Evolutionary conservation across 345 rosid genomes (phyloP).

Genomic region (Raphanus raphanistrum): DNA sequence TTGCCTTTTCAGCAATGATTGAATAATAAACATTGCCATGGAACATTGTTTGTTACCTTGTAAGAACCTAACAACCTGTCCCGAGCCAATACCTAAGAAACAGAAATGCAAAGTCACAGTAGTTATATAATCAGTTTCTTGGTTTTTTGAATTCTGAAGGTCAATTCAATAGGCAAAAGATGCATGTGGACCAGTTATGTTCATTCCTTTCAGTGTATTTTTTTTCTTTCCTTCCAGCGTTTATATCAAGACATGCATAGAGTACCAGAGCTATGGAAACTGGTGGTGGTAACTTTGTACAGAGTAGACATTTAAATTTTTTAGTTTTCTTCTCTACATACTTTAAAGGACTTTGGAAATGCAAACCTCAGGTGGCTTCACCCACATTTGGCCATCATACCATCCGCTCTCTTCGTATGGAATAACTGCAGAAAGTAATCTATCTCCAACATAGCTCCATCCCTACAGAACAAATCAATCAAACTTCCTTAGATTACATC

Average conservation of each 20-base stretch:
- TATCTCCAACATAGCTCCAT: constrained; percentile 96
- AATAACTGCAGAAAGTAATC: constrained; percentile 89
- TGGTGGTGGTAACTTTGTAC: not conserved
- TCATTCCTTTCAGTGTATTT: not conserved
- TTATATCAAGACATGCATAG: not conserved
- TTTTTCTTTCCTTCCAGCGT: no score
- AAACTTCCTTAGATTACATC: not conserved
- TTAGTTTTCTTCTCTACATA: no score
- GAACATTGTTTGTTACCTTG: constrained; percentile 60
- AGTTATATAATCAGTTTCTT: not conserved
- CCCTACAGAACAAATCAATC: constrained; percentile 48
- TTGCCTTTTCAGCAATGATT: not conserved
- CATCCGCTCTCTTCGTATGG: constrained; percentile 99
- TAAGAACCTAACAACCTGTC: constrained; percentile 89
- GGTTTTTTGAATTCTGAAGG: not conserved
- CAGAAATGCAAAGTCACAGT: not conserved
- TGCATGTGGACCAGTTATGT: not conserved
- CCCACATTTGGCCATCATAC: constrained; percentile 99
- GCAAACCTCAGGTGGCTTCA: constrained; percentile 89
- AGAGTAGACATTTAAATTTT: not conserved
- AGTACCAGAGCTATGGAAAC: not conserved
- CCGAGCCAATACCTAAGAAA: constrained; percentile 79
- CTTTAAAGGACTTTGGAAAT: not conserved
- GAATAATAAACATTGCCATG: not conserved
- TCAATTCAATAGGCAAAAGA: not conserved